These are phyloP conservation scores for Pythium aristosporum DNA, from an alignment of 352 stramenopile species.

Conservation along the genomic window DNA sequence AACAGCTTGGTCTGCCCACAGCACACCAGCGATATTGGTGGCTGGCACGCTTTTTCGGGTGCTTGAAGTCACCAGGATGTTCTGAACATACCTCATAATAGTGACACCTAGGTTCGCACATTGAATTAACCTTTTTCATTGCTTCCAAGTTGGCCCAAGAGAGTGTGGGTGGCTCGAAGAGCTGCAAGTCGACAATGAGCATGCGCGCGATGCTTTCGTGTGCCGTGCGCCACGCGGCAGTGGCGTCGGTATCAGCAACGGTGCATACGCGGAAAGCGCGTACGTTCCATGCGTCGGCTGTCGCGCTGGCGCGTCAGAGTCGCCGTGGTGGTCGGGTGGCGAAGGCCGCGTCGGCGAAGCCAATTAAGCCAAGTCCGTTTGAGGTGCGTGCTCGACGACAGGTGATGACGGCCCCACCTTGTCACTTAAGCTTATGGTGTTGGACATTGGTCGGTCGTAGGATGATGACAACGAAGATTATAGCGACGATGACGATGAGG, in stretches of 20 bases:
- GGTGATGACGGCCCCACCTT: background rate
- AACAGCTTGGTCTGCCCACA: too few relatives aligned
- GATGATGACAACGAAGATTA: slow-evolving; percentile 34
- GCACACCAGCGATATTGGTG: too few relatives aligned
- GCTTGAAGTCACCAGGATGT: background rate
- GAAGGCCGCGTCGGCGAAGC: slow-evolving; percentile 10
- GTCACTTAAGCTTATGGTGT: background rate
- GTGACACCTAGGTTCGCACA: slow-evolving; percentile 8
- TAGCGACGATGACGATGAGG: slow-evolving; percentile 31
- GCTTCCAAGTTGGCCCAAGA: background rate
- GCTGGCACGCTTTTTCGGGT: background rate
- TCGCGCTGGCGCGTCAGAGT: slow-evolving; percentile 38
- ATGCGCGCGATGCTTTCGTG: slow-evolving; percentile 11
- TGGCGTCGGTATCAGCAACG: background rate
- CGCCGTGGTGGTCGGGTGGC: slow-evolving; percentile 37
- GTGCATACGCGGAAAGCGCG: slow-evolving; percentile 6
- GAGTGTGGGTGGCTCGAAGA: slow-evolving; percentile 20
- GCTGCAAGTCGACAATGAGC: slow-evolving; percentile 7
- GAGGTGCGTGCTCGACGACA: slow-evolving; percentile 13
- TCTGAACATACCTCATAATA: background rate
- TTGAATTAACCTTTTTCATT: background rate
- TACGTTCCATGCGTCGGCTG: slow-evolving; percentile 41
- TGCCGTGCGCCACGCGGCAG: slow-evolving; percentile 6
- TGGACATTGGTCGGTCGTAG: background rate
- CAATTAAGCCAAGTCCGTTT: slow-evolving; percentile 31